These are phyloP conservation scores for Calonectria pseudoturangicola DNA, from an alignment of 2,329 filamentous ascomycete genomes.

Conservation along the genomic window DNA sequence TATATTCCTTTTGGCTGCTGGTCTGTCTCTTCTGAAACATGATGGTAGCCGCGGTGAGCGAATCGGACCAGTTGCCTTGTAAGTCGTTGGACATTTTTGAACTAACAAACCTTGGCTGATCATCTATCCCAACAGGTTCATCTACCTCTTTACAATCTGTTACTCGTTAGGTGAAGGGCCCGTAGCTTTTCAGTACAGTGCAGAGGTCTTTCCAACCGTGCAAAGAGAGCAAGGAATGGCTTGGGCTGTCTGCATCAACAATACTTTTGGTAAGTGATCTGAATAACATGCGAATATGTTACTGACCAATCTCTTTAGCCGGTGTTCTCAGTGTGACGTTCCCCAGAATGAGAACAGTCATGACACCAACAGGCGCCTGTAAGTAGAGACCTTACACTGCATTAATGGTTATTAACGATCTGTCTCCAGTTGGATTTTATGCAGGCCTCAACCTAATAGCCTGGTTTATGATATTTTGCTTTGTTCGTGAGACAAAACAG, in stretches of 20 bases:
- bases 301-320: slow-evolving; percentile 46
- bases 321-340: slow-evolving; percentile 57
- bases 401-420: slow-evolving; percentile 21
- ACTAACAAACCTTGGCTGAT: not conserved
- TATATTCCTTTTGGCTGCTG: slow-evolving; percentile 57
- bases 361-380: slow-evolving; percentile 59
- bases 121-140: slow-evolving; percentile 48
- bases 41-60: slow-evolving; percentile 45
- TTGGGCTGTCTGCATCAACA: slow-evolving; percentile 62
- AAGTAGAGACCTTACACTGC: not conserved
- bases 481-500: slow-evolving; percentile 68
- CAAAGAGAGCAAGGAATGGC: slow-evolving; percentile 63
- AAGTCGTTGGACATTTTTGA: slow-evolving; percentile 3
- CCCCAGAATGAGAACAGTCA: slow-evolving; percentile 57
- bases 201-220: slow-evolving; percentile 62
- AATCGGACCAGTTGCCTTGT: slow-evolving; percentile 57
- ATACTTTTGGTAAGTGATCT: slow-evolving; percentile 52
- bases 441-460: slow-evolving; percentile 66
- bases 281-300: slow-evolving; percentile 25
- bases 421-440: slow-evolving; percentile 61
- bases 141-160: slow-evolving; percentile 61
- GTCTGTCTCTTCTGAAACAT: slow-evolving; percentile 57
- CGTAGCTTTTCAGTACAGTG: slow-evolving; percentile 62
- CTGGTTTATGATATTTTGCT: slow-evolving; percentile 67
- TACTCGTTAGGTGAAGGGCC: slow-evolving; percentile 62